phyloP scores from a whole-genome alignment of 1,139 yeast species.

The Pichia sp. region DNA sequence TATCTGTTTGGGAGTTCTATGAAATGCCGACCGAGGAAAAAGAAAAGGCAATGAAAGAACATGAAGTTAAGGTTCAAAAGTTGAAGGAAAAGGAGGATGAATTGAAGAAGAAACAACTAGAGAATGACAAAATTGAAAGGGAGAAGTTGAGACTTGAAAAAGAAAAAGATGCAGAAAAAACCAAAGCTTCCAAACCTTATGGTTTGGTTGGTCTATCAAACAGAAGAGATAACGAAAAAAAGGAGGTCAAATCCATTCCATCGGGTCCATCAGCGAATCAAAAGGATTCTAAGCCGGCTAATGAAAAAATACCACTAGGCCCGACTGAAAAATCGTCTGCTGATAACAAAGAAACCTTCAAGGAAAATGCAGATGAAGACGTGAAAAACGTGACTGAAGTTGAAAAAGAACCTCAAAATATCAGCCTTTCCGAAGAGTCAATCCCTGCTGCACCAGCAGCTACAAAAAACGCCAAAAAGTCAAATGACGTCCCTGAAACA shows the following conservation, averaged over 20 bases:
- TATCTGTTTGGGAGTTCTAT: constrained; percentile 51
- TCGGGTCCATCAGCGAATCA: not conserved
- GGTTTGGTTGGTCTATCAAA: constrained; percentile 21
- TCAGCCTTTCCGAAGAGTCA: not conserved
- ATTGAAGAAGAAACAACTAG: constrained; percentile 9
- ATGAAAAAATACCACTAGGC: not conserved
- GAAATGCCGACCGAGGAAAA: constrained; percentile 33
- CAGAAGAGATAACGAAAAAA: not conserved
- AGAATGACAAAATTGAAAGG: constrained; percentile 9
- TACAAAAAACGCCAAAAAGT: not conserved
- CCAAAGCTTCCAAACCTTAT: constrained; percentile 17
- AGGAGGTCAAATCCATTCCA: not conserved
- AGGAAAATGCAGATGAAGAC: not conserved
- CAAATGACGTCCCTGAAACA: not conserved
- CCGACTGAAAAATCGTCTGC: not conserved
- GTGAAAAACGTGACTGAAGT: not conserved
- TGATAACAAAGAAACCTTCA: too few relatives aligned
- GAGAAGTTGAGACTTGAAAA: constrained; percentile 9
- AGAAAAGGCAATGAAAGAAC: constrained; percentile 19
- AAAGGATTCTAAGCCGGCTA: not conserved
- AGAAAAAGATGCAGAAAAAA: not conserved
- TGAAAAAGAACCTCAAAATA: not conserved
- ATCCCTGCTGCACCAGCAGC: not conserved
- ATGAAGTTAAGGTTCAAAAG: constrained; percentile 15
- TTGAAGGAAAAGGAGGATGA: constrained; percentile 13